Evolutionary conservation across 306 rosid species (phyloP), one percentile per base, ranked within the genome.

Genomic region (Corylus avellana): DNA sequence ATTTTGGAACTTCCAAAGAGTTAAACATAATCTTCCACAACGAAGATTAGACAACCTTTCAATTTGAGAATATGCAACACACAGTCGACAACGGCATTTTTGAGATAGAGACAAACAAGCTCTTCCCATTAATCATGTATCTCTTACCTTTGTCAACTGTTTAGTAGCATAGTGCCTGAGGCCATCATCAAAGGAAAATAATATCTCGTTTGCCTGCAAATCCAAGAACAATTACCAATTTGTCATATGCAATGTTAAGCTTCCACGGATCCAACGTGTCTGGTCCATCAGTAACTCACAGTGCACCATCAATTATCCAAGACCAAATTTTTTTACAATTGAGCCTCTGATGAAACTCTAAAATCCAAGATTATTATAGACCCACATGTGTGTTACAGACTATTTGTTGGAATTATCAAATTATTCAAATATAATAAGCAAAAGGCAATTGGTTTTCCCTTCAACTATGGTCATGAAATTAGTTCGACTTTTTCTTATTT

Each of bases 101-200:
- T 51, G 77, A 72, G 57, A 74, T 55, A 57, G 27, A 66, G 72
- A 74, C 32, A 46, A 77, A 46, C 64, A 80, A 72, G 14, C 62
- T 39, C 55, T 62, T 59, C 42, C 4, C n/a, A 72, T 35, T 46
- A 35, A 75, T 73, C 50, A 79, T 58, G 64, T 42, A 61, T 61
- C 68, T 72, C 85, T 85, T 75, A 93, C 99, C 22, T 93, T 93
- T 32, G 91, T 95, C 85, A 95, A 81, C 81, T 95, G 99, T 5
- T 86, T 89, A 64, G 92, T 89, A 68, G 98, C 99, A 16, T 82
- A 93, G 93, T 90, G 92, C 88, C 87, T 93, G 61, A 93, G 85
- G 53, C 77, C 89, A 70, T 91, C 99, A 91, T 95, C 99, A 22
- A 22, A 22, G 22, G 22, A 22, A 22, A 22, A 22, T 22, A 22